Percentiles rank a stretch among this genome's conserved stretches.
phyloP scores from a whole-genome alignment of 2,329 filamentous ascomycete species.

The Cladophialophora psammophila region DNA sequence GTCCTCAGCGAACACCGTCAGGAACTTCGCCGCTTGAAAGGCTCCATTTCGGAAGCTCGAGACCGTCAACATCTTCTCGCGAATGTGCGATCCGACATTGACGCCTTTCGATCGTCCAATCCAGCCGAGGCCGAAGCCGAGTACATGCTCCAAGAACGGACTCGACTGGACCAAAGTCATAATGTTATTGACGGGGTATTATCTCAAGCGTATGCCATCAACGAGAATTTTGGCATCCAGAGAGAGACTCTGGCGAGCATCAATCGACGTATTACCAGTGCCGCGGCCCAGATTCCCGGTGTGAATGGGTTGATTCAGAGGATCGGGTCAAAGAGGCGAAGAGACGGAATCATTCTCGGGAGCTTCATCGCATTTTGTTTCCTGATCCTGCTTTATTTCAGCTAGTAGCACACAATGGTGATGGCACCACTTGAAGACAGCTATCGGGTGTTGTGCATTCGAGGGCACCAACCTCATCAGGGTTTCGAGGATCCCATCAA shows the following conservation, averaged over 20 bases:
- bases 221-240: conserved; percentile 87
- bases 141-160: conserved; percentile 93
- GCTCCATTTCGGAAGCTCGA: conserved; percentile 76
- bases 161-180: conserved; percentile 86
- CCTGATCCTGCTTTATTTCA: conserved; percentile 73
- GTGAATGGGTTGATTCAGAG: conserved; percentile 89
- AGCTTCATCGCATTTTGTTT: conserved; percentile 92
- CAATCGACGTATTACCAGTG: conserved; percentile 86
- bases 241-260: conserved; percentile 87
- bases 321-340: conserved; percentile 92
- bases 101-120: conserved; percentile 83
- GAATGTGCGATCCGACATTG: conserved; percentile 90
- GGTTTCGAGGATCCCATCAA: not conserved
- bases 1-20: conserved; percentile 85
- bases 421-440: not conserved
- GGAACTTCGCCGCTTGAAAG: conserved; percentile 78
- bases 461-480: not conserved
- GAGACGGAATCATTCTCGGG: conserved; percentile 93
- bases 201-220: conserved; percentile 94
- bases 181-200: conserved; percentile 88
- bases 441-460: not conserved
- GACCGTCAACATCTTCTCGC: conserved; percentile 88
- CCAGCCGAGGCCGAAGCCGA: conserved; percentile 86
- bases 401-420: conserved; percentile 15
- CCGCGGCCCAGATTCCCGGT: conserved; percentile 89